phyloP scores from a whole-genome alignment of 148 eudicot species.

The Chenopodium formosanum region DNA sequence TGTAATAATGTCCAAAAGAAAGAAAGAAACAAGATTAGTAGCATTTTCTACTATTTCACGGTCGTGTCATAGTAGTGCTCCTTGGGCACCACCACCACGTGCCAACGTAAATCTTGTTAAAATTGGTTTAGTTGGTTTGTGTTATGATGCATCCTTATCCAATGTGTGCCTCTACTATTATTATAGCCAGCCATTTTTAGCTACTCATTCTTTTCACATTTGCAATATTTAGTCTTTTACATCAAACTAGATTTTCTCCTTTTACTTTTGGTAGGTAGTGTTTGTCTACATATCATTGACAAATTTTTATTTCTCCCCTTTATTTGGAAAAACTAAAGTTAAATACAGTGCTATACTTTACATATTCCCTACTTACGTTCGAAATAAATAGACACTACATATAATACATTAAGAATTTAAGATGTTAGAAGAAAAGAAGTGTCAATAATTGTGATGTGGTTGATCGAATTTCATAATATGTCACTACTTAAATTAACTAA shows the following conservation, averaged over 20 bases:
- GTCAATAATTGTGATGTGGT: too few species aligned
- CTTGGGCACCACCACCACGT: not conserved
- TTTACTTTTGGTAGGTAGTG: not conserved
- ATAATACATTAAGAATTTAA: too few species aligned
- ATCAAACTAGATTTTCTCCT: not conserved
- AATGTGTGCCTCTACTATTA: not conserved
- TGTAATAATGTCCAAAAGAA: too few species aligned
- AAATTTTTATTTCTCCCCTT: not conserved
- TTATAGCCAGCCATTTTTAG: not conserved
- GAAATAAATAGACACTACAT: too few species aligned
- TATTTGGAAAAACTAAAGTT: not conserved
- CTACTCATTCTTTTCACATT: not conserved
- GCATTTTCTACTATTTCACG: not conserved
- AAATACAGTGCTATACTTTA: too few species aligned
- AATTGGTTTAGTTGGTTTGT: not conserved
- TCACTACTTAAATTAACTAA: too few species aligned
- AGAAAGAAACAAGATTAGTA: not conserved
- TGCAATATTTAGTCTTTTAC: not conserved
- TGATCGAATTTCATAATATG: too few species aligned
- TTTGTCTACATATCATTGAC: not conserved
- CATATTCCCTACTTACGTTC: too few species aligned
- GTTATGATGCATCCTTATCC: not conserved
- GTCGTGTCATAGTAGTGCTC: not conserved
- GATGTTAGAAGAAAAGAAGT: too few species aligned
- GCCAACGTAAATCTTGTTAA: not conserved